phyloP scores from a whole-genome alignment of 768 basidiomycete genomes.

The Kwoniella sp. region DNA sequence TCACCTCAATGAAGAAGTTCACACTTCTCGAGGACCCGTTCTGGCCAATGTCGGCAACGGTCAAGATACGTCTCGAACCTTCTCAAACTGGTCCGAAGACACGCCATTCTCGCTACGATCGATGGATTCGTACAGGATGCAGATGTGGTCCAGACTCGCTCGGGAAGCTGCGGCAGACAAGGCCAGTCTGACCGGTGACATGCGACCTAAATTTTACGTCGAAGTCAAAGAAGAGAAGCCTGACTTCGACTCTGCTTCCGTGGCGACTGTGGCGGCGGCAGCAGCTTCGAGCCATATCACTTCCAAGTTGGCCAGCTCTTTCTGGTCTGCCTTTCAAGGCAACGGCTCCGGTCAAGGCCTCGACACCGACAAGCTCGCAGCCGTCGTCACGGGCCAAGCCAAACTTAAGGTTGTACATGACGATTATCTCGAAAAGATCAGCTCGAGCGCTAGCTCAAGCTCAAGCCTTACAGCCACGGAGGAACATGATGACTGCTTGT shows the following conservation, averaged over 20 bases:
- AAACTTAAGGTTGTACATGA: conserved; percentile 31
- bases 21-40: conserved; percentile 22
- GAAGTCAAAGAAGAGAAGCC: conserved; percentile 28
- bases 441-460: not conserved
- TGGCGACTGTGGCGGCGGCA: conserved; percentile 19
- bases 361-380: conserved; percentile 50
- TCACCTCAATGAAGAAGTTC: conserved; percentile 61
- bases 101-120: conserved; percentile 87
- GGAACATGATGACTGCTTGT: conserved; percentile 21
- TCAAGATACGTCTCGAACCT: conserved; percentile 58
- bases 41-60: conserved; percentile 56
- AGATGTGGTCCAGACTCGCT: conserved; percentile 88
- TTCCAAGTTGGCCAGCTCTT: conserved; percentile 45
- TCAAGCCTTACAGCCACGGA: not conserved
- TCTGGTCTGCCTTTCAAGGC: conserved; percentile 50
- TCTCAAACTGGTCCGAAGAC: conserved; percentile 76
- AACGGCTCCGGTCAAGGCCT: conserved; percentile 20
- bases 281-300: conserved; percentile 40
- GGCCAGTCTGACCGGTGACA: conserved; percentile 36
- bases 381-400: conserved; percentile 49
- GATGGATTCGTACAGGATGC: conserved; percentile 84
- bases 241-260: conserved; percentile 10
- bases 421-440: not conserved
- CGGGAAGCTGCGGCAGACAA: conserved; percentile 62
- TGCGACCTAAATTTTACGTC: conserved; percentile 53